Conservation (phyloP, 225 moss, liverwort and hornwort genomes). For the Sphagnum tenellum region DNA sequence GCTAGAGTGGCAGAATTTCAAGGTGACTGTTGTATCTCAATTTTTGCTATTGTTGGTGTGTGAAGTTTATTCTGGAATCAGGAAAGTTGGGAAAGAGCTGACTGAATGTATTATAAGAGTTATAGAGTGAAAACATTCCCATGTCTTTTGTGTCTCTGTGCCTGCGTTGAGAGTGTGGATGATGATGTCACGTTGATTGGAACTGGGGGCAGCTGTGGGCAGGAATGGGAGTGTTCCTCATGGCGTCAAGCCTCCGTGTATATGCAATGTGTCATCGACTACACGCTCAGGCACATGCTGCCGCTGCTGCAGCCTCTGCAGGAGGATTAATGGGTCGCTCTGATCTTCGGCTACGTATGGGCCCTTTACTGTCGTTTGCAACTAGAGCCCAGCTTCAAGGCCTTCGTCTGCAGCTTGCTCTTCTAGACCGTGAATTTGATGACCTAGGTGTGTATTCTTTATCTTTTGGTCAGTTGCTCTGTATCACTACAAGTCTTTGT, state of each 20-base stretch:
- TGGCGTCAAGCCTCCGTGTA: slow-evolving; percentile 54
- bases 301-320: slow-evolving; percentile 27
- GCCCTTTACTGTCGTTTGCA: slow-evolving; percentile 35
- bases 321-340: slow-evolving; percentile 41
- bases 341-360: slow-evolving; percentile 53
- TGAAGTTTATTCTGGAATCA: too few relatives aligned
- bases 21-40: too few relatives aligned
- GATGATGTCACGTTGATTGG: neutral
- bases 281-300: slow-evolving; percentile 60
- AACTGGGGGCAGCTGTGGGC: slow-evolving; percentile 39
- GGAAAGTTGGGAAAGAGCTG: too few relatives aligned
- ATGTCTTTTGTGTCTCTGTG: too few relatives aligned
- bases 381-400: slow-evolving; percentile 53
- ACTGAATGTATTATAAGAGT: too few relatives aligned
- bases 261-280: slow-evolving; percentile 57
- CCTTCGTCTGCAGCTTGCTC: slow-evolving; percentile 56
- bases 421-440: slow-evolving; percentile 63
- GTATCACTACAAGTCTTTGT: neutral
- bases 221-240: slow-evolving; percentile 49
- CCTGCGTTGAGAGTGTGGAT: too few relatives aligned
- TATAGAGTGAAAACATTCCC: too few relatives aligned
- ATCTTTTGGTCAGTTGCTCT: neutral
- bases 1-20: too few relatives aligned
- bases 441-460: slow-evolving; percentile 33
- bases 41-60: too few relatives aligned